Evolutionary conservation across 2,329 filamentous ascomycete genomes (phyloP), one percentile per base, ranked within the genome.

Genomic region (Phialemonium atrogriseum): DNA sequence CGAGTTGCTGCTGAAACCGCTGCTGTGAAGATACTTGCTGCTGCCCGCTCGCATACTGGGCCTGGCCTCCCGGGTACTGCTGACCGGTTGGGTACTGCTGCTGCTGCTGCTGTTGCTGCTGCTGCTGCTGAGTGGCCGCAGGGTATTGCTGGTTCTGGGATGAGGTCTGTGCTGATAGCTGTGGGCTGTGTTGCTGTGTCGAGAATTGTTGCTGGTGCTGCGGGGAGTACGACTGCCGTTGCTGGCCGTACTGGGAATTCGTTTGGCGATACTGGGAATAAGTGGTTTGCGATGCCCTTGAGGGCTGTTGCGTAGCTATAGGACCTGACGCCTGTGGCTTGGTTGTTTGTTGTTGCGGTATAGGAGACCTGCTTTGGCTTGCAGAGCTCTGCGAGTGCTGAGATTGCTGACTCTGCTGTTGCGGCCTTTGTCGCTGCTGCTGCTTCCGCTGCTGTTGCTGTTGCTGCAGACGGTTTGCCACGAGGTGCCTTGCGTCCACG

Each of bases 1-100:
- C 30, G 10, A 46, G 37, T 20, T 50, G 48, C 18, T 45, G 46
- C 34, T 46, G 46, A 24, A 47, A 47, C 22, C 47, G 45, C 24
- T 44, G 44, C 29, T 50, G 48, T 5, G 42, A 35, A 7, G 38
- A 15, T 10, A 43, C 37, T 17, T 47, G 44, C 25, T 46, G 47
- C 29, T 47, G 47, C 7, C 32, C 31, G 13, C 16, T 27, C 8
- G 32, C 20, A 16, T 42, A 44, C 20, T 41, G 37, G 19, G 41
- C 38, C 18, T 43, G 43, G 13, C 14, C 33, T n/a, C 17, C 12
- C 10, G 33, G 16, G 32, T 51, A 53, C 24, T 43, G 40, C 21
- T 50, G 50, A 12, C 25, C 34, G 5, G n/a, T 20, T 12, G 17
- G 17, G 4, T 35, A 24, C 14, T 36, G 38, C n/a, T 35, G 34